Conservation (phyloP, 2,329 filamentous ascomycete genomes). For the Colletotrichum australisinense region DNA sequence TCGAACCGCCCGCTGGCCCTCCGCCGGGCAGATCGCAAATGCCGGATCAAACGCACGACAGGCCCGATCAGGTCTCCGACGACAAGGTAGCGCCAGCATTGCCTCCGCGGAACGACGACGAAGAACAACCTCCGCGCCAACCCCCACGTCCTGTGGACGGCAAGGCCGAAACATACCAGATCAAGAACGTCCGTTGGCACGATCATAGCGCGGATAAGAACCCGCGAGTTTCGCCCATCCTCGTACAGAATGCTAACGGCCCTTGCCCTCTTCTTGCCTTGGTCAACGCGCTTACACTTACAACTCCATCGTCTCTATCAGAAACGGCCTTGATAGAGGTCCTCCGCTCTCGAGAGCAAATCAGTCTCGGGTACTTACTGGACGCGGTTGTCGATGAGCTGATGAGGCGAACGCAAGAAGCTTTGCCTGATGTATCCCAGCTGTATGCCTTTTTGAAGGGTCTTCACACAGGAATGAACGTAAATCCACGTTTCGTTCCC, state of each 20-base stretch:
- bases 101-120: slow-evolving; percentile 49
- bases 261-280: slow-evolving; percentile 93
- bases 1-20: slow-evolving; percentile 9
- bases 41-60: background rate
- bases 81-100: slow-evolving; percentile 45
- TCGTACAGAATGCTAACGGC: slow-evolving; percentile 94
- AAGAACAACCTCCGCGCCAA: slow-evolving; percentile 50
- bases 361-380: slow-evolving; percentile 86
- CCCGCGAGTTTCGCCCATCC: slow-evolving; percentile 82
- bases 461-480: slow-evolving; percentile 96
- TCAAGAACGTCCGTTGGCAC: slow-evolving; percentile 90
- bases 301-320: slow-evolving; percentile 72
- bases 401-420: slow-evolving; percentile 73
- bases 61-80: background rate
- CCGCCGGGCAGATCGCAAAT: background rate
- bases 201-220: slow-evolving; percentile 71
- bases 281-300: slow-evolving; percentile 90
- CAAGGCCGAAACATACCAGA: slow-evolving; percentile 84
- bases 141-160: slow-evolving; percentile 49
- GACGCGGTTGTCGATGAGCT: slow-evolving; percentile 95
- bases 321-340: slow-evolving; percentile 82
- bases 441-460: slow-evolving; percentile 89
- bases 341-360: slow-evolving; percentile 83
- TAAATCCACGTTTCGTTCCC: slow-evolving; percentile 89
- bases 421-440: slow-evolving; percentile 87